Percentiles rank a stretch among this genome's conserved stretches.
phyloP scores from a whole-genome alignment of 768 basidiomycete species.

The Neoboletus brunneissimus region DNA sequence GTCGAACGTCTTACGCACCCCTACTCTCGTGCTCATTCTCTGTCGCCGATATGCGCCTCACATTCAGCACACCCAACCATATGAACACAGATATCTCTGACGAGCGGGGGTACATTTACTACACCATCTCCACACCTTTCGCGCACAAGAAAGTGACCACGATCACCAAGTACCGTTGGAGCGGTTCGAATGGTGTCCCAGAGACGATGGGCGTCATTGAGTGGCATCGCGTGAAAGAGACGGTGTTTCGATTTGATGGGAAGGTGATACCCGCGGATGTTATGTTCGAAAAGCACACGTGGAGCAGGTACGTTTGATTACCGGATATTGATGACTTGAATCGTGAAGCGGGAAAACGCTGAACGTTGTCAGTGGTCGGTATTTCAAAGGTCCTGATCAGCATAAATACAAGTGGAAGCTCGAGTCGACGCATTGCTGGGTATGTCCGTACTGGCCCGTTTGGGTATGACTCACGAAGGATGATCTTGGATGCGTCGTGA shows the following conservation, averaged over 20 bases:
- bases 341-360: background rate
- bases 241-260: constrained; percentile 17
- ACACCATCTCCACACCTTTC: constrained; percentile 18
- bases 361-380: constrained; percentile 25
- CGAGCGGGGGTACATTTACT: constrained; percentile 17
- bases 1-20: background rate
- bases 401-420: constrained; percentile 34
- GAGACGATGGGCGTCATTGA: constrained; percentile 27
- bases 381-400: constrained; percentile 32
- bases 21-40: background rate
- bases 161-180: constrained; percentile 25
- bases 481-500: background rate
- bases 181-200: constrained; percentile 7
- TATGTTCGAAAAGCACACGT: constrained; percentile 16
- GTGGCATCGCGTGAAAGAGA: constrained; percentile 20
- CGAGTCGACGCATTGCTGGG: constrained; percentile 25
- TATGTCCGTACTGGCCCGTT: constrained; percentile 4
- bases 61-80: constrained; percentile 18
- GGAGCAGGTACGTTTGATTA: constrained; percentile 17
- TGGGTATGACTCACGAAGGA: background rate
- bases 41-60: constrained; percentile 18
- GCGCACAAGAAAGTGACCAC: constrained; percentile 20
- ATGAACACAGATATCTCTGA: constrained; percentile 23
- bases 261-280: background rate
- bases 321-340: background rate